A percentile compares a stretch with the other conserved stretches of the same genome.
Conservation (phyloP, 129 eudicot species). For the Kitagawia praeruptora region DNA sequence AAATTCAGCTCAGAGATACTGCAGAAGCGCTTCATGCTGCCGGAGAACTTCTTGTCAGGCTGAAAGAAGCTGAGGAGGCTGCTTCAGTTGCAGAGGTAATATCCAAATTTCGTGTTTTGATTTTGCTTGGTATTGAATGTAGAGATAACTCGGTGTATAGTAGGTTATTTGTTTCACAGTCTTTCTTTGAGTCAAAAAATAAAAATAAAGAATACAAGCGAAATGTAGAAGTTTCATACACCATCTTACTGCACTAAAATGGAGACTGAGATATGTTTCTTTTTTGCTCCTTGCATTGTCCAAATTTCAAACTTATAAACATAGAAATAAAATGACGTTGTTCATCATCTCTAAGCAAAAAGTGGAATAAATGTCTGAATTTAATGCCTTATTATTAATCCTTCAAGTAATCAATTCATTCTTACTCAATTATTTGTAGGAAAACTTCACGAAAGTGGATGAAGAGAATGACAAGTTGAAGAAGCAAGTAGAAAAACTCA, state of each 20-base stretch:
- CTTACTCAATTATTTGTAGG: constrained; percentile 29
- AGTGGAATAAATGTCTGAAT: neutral
- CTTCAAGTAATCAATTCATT: neutral
- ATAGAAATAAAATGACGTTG: no score
- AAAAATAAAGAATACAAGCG: neutral
- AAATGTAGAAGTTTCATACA: neutral
- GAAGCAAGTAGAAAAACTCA: constrained; percentile 72
- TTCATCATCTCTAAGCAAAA: neutral
- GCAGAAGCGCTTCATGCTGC: constrained; percentile 99
- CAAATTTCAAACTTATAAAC: no score
- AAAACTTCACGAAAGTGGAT: constrained; percentile 29
- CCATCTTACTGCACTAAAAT: neutral
- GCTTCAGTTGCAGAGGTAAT: constrained; percentile 81
- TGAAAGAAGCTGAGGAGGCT: constrained; percentile 85
- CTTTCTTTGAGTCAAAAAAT: neutral
- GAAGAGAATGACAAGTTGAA: constrained; percentile 69
- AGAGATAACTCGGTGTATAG: neutral
- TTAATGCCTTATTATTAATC: neutral
- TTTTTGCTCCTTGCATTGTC: no score
- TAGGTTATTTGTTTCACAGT: neutral
- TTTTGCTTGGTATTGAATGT: neutral
- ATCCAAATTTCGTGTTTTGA: neutral
- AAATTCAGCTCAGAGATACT: constrained; percentile 69
- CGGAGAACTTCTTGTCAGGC: constrained; percentile 80
- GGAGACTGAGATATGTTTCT: no score